These are phyloP conservation scores for Thalassiosira delicatula DNA, from an alignment of 352 stramenopile species.

Conservation along the genomic window DNA sequence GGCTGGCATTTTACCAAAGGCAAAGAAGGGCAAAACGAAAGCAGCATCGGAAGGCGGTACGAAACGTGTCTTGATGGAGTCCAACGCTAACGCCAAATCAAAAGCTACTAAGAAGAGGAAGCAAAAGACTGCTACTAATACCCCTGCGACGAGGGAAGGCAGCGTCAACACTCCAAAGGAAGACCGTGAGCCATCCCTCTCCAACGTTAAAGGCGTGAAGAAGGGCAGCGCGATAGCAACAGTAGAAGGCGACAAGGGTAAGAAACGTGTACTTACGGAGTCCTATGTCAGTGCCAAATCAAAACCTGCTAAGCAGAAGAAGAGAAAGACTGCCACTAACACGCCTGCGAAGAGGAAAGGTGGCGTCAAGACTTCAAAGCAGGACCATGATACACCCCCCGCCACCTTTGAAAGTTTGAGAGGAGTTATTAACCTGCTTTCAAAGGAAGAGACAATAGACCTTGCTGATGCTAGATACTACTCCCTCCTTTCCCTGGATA, in stretches of 20 bases:
- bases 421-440: conserved; percentile 29
- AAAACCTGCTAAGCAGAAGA: conserved; percentile 11
- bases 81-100: conserved; percentile 21
- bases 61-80: conserved; percentile 54
- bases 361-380: background rate
- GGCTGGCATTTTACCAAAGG: conserved; percentile 45
- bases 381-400: background rate
- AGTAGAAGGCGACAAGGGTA: too few relatives aligned
- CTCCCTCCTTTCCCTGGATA: conserved; percentile 38
- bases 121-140: background rate
- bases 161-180: background rate
- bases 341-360: conserved; percentile 3
- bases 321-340: background rate
- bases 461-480: conserved; percentile 68
- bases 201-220: too few relatives aligned
- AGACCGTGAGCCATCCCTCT: background rate
- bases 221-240: too few relatives aligned
- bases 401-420: conserved; percentile 21
- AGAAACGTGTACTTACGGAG: too few relatives aligned
- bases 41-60: conserved; percentile 27
- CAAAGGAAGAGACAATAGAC: conserved; percentile 45
- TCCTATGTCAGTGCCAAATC: too few relatives aligned
- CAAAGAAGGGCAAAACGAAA: conserved; percentile 28
- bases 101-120: background rate
- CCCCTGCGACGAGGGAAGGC: background rate